phyloP scores from a whole-genome alignment of 2,329 filamentous ascomycete genomes.

The Nemania abortiva region DNA sequence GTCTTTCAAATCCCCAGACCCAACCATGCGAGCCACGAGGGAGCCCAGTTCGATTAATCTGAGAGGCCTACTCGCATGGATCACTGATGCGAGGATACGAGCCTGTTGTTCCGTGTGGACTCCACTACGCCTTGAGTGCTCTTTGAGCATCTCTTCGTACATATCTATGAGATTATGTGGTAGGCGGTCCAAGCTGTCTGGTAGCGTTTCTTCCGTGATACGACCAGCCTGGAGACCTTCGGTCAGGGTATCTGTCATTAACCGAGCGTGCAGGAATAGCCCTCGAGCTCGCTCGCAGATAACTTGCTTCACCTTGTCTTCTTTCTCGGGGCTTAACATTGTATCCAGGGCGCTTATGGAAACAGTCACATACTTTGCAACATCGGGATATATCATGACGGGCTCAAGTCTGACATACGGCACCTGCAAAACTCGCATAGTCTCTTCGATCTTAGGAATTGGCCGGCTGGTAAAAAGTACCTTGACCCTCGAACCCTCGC shows the following conservation, averaged over 20 bases:
- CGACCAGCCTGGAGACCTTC: slow-evolving; percentile 12
- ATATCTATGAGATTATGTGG: slow-evolving; percentile 7
- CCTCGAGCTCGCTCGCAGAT: slow-evolving; percentile 11
- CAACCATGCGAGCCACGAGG: slow-evolving; percentile 8
- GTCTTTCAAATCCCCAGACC: slow-evolving; percentile 7
- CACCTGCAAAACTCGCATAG: background rate
- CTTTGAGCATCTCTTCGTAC: slow-evolving; percentile 11
- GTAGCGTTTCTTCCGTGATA: slow-evolving; percentile 4
- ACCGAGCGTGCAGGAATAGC: slow-evolving; percentile 8
- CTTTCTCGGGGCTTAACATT: slow-evolving; percentile 6
- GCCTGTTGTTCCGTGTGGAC: slow-evolving; percentile 7
- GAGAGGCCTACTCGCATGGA: slow-evolving; percentile 4
- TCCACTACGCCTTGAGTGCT: slow-evolving; percentile 4
- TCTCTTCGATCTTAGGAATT: slow-evolving; percentile 6
- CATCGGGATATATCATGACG: background rate
- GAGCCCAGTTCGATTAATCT: slow-evolving; percentile 9
- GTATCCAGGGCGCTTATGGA: slow-evolving; percentile 1
- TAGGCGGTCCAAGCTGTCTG: slow-evolving; percentile 3
- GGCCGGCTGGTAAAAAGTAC: slow-evolving; percentile 1
- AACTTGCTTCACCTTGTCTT: slow-evolving; percentile 6
- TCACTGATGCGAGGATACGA: slow-evolving; percentile 3
- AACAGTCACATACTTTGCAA: slow-evolving; percentile 16
- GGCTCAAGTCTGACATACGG: slow-evolving; percentile 2
- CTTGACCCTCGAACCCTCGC: slow-evolving; percentile 2
- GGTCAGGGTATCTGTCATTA: slow-evolving; percentile 8